Percentiles rank a stretch among this genome's conserved stretches.
Evolutionary conservation across 805 yeast genomes (phyloP).

Genomic region (Wickerhamiella occidentalis): DNA sequence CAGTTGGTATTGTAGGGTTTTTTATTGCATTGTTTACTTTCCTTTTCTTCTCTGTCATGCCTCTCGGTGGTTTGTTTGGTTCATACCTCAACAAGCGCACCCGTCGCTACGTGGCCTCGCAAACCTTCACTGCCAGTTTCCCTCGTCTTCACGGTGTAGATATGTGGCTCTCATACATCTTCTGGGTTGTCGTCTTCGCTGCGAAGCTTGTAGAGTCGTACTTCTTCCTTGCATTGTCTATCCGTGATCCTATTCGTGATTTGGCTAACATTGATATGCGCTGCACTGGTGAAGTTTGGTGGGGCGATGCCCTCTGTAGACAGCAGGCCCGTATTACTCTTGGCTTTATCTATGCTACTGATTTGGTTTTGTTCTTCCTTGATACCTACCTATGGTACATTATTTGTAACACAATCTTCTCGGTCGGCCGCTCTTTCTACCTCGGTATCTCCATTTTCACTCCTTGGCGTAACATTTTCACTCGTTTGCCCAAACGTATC

Average conservation of each 20-base stretch:
- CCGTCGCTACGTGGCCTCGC: constrained; percentile 83
- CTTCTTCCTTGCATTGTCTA: constrained; percentile 73
- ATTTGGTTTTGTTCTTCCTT: constrained; percentile 88
- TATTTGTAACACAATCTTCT: constrained; percentile 84
- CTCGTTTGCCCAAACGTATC: constrained; percentile 96
- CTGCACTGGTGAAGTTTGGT: constrained; percentile 94
- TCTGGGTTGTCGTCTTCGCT: constrained; percentile 81
- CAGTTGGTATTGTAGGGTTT: constrained; percentile 76
- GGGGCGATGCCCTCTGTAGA: constrained; percentile 57
- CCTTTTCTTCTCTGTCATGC: constrained; percentile 84
- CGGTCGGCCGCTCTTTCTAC: constrained; percentile 95
- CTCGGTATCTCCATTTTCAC: constrained; percentile 97
- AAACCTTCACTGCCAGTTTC: constrained; percentile 89
- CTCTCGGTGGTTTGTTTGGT: constrained; percentile 91
- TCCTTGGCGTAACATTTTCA: constrained; percentile 98
- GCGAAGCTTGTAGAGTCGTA: constrained; percentile 89
- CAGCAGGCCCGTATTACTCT: constrained; percentile 82
- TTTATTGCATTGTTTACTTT: constrained; percentile 77
- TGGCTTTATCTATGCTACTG: constrained; percentile 88
- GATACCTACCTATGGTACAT: constrained; percentile 99
- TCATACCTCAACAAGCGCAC: constrained; percentile 78
- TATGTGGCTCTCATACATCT: constrained; percentile 89
- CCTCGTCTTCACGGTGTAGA: constrained; percentile 72
- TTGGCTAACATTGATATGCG: constrained; percentile 78
- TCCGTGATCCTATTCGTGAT: constrained; percentile 90